These are phyloP conservation scores for Solanum neorickii DNA, from an alignment of 257 asterid genomes.

Conservation along the genomic window DNA sequence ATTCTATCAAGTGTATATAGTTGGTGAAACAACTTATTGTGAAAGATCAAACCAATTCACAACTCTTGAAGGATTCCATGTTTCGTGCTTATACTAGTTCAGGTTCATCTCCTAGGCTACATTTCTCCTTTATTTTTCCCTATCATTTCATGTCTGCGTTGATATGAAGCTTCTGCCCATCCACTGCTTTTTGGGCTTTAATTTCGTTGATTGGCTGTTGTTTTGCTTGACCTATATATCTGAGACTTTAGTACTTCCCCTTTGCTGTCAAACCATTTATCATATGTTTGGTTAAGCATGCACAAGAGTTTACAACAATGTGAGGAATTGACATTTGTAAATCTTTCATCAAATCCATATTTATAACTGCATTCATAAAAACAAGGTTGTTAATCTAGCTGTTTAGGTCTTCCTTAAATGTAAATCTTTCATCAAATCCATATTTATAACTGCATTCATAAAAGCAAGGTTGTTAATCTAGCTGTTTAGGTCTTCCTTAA, in stretches of 20 bases:
- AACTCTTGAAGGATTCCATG: background rate
- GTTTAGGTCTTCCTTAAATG: background rate
- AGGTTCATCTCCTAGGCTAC: background rate
- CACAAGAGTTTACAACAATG: background rate
- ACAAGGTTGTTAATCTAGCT: background rate
- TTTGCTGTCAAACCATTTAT: background rate
- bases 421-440: background rate
- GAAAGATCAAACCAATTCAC: background rate
- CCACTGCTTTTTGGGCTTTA: background rate
- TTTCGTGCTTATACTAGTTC: background rate
- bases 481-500: background rate
- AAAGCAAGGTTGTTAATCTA: background rate
- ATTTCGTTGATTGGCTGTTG: background rate
- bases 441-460: background rate
- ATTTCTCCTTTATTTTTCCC: background rate
- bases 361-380: background rate
- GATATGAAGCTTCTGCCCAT: background rate
- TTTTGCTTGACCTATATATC: background rate
- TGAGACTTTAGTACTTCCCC: background rate
- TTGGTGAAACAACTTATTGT: background rate
- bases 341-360: background rate
- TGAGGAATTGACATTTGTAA: background rate
- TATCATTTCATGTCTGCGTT: background rate
- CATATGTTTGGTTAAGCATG: background rate
- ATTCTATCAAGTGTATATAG: background rate